Evolutionary conservation across 208 protist species (phyloP).

Genomic region (Crithidia acanthocephali): DNA sequence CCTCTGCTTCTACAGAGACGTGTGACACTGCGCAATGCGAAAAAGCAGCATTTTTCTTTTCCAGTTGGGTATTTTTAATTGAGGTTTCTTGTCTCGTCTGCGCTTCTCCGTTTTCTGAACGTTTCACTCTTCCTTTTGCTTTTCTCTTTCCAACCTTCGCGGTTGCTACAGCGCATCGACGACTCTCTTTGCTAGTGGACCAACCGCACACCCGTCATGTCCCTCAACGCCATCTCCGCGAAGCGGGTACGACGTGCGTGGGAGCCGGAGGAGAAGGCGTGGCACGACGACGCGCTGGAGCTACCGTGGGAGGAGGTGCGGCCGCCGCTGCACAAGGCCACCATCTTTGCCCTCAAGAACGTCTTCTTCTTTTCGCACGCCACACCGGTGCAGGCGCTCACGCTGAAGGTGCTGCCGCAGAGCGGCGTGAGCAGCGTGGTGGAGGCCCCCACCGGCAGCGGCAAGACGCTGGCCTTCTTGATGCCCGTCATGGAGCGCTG

Average conservation of each 20-base stretch:
- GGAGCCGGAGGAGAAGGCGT: constrained; percentile 86
- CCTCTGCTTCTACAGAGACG: too few relatives aligned
- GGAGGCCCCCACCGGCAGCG: constrained; percentile 97
- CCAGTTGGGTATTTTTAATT: too few relatives aligned
- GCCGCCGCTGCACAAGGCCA: constrained; percentile 69
- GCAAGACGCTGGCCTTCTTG: constrained; percentile 97
- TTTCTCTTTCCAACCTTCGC: too few relatives aligned
- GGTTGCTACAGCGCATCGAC: too few relatives aligned
- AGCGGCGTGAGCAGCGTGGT: constrained; percentile 78
- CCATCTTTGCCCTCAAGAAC: constrained; percentile 85
- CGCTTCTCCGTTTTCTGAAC: too few relatives aligned
- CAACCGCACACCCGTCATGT: constrained; percentile 26
- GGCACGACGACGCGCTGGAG: constrained; percentile 80
- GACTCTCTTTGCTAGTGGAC: too few relatives aligned
- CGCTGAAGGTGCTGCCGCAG: constrained; percentile 57
- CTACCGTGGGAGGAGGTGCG: constrained; percentile 83
- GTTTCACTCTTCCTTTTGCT: too few relatives aligned
- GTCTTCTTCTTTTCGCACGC: constrained; percentile 93
- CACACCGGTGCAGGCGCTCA: constrained; percentile 85
- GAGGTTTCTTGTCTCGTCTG: too few relatives aligned
- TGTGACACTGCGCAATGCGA: too few relatives aligned
- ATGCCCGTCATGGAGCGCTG: constrained; percentile 87
- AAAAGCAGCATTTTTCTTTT: too few relatives aligned
- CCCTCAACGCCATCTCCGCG: constrained; percentile 51
- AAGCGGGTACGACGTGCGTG: constrained; percentile 80